Evolutionary conservation across 2,329 filamentous ascomycete genomes (phyloP).

Genomic region (Rachicladosporium sp.): DNA sequence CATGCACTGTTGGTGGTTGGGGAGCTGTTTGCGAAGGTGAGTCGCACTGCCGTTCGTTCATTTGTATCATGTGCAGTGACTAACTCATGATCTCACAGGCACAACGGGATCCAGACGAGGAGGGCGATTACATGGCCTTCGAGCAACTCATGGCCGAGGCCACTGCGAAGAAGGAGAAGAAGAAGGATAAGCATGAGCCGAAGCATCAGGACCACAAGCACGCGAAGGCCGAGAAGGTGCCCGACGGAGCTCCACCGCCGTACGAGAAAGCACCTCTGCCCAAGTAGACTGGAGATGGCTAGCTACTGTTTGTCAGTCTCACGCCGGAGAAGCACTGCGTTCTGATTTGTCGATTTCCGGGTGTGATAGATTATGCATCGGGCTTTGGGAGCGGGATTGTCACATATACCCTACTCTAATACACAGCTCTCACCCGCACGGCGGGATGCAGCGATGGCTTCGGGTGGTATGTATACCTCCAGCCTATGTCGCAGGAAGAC

Average conservation of each 20-base stretch:
- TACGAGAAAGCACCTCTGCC: not conserved
- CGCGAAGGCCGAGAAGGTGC: slow-evolving; percentile 32
- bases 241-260: slow-evolving; percentile 4
- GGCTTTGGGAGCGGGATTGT: too few species aligned
- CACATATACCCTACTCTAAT: too few species aligned
- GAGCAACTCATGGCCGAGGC: slow-evolving; percentile 96
- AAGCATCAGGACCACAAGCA: slow-evolving; percentile 20
- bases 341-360: too few species aligned
- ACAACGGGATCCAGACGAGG: slow-evolving; percentile 80
- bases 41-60: slow-evolving; percentile 13
- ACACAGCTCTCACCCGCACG: too few species aligned
- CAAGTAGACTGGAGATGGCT: too few species aligned
- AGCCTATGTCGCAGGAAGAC: too few species aligned
- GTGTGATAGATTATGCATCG: too few species aligned
- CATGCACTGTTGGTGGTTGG: slow-evolving; percentile 81
- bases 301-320: too few species aligned
- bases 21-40: slow-evolving; percentile 77
- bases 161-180: slow-evolving; percentile 85
- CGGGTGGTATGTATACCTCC: too few species aligned
- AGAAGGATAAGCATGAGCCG: slow-evolving; percentile 49
- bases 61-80: not conserved
- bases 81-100: slow-evolving; percentile 43
- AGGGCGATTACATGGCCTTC: slow-evolving; percentile 97
- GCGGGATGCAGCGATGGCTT: too few species aligned
- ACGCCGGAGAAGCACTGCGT: too few species aligned